Conservation (phyloP, 1,284 basidiomycete genomes). For the Melampsora larici-populina region DNA sequence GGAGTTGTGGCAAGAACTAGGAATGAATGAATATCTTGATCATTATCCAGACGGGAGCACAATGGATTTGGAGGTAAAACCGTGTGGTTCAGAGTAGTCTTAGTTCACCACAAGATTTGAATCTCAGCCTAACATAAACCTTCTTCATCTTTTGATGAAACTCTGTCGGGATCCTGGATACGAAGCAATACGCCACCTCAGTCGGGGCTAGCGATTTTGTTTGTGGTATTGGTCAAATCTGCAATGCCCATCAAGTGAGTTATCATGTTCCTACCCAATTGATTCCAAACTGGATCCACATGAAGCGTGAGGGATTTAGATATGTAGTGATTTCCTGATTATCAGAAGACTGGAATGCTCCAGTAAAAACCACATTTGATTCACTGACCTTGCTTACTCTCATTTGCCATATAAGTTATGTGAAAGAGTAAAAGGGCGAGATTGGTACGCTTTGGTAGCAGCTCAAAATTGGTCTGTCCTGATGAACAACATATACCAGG, state of each 20-base stretch:
- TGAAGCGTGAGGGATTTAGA: too few species aligned
- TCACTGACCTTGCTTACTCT: neutral
- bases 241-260: constrained; percentile 36
- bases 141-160: neutral
- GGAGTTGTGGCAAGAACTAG: constrained; percentile 27
- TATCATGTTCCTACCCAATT: too few species aligned
- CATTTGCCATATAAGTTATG: constrained; percentile 23
- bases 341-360: neutral
- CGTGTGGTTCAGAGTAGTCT: neutral
- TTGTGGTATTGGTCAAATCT: constrained; percentile 33
- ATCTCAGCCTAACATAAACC: neutral
- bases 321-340: too few species aligned
- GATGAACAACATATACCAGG: constrained; percentile 38
- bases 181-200: constrained; percentile 25
- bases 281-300: too few species aligned
- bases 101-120: neutral
- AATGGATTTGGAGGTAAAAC: constrained; percentile 29
- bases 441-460: constrained; percentile 42
- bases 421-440: constrained; percentile 24
- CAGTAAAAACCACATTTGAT: neutral
- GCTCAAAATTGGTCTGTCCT: constrained; percentile 42
- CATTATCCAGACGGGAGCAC: constrained; percentile 25
- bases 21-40: constrained; percentile 37
- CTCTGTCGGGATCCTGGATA: neutral
- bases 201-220: constrained; percentile 32